phyloP scores from a whole-genome alignment of 192 early-diverging fungal genomes.

The Umbelopsis ramanniana region DNA sequence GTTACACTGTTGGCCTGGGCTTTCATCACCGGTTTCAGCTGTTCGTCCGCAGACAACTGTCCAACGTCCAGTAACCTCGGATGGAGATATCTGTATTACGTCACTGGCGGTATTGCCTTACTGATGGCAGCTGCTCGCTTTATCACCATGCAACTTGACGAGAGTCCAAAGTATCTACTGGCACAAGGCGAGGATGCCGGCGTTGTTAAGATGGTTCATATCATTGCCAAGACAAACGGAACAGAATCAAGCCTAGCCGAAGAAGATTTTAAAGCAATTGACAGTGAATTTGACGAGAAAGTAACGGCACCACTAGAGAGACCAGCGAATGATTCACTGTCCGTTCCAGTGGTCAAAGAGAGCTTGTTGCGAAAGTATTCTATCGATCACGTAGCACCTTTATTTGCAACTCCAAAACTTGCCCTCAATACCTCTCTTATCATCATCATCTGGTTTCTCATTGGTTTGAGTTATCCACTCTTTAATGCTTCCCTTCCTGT shows the following conservation, averaged over 20 bases:
- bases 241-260: constrained; percentile 21
- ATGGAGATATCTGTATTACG: constrained; percentile 76
- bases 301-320: background rate
- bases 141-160: constrained; percentile 68
- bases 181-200: constrained; percentile 63
- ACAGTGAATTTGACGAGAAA: background rate
- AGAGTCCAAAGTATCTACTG: constrained; percentile 82
- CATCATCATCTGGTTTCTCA: constrained; percentile 19
- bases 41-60: constrained; percentile 4
- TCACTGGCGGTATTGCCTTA: constrained; percentile 62
- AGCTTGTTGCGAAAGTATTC: background rate
- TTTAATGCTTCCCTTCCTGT: constrained; percentile 1
- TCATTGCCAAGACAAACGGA: constrained; percentile 70
- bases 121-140: constrained; percentile 74
- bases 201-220: constrained; percentile 67
- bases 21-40: constrained; percentile 1
- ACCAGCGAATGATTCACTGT: background rate
- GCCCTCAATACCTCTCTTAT: constrained; percentile 8
- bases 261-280: constrained; percentile 10
- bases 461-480: constrained; percentile 5
- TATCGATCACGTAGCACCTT: background rate
- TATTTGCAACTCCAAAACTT: constrained; percentile 19
- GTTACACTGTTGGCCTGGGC: constrained; percentile 57
- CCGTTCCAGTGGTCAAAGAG: background rate
- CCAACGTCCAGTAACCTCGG: constrained; percentile 42